A percentile compares a stretch with the other conserved stretches of the same genome.
phyloP scores from a whole-genome alignment of 495 filamentous ascomycete genomes.

The Trichocladium antarcticum region DNA sequence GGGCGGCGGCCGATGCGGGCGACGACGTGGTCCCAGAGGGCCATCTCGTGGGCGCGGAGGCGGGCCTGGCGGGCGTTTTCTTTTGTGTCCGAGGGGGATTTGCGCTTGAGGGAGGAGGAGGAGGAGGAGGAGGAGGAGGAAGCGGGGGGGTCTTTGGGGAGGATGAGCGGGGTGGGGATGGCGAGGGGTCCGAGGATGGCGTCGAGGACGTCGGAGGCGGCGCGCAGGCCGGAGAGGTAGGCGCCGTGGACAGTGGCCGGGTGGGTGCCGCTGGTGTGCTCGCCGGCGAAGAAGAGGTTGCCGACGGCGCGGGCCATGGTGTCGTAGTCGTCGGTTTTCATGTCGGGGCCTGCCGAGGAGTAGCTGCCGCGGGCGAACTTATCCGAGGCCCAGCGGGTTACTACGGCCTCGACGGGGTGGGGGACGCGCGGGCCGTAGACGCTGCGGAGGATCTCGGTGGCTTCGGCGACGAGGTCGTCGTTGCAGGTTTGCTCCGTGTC shows the following conservation, averaged over 20 bases:
- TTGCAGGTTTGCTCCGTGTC: slow-evolving; percentile 69
- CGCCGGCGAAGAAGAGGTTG: slow-evolving; percentile 91
- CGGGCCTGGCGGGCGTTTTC: slow-evolving; percentile 43
- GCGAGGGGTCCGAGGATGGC: slow-evolving; percentile 69
- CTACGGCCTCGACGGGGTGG: slow-evolving; percentile 70
- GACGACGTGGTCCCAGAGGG: slow-evolving; percentile 58
- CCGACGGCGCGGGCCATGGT: slow-evolving; percentile 75
- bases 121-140: too few relatives aligned
- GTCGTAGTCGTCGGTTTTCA: slow-evolving; percentile 83
- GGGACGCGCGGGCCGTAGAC: slow-evolving; percentile 51
- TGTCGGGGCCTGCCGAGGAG: slow-evolving; percentile 75
- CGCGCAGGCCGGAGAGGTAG: slow-evolving; percentile 84
- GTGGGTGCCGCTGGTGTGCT: slow-evolving; percentile 90
- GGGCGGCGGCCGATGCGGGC: slow-evolving; percentile 62
- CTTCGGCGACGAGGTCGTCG: slow-evolving; percentile 63
- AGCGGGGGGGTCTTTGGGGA: slow-evolving; percentile 44
- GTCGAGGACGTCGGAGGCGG: slow-evolving; percentile 73
- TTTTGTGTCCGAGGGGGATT: slow-evolving; percentile 23
- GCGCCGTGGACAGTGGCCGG: slow-evolving; percentile 95
- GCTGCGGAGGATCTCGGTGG: slow-evolving; percentile 56
- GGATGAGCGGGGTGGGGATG: slow-evolving; percentile 61
- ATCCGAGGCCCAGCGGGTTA: slow-evolving; percentile 90
- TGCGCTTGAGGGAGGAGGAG: slow-evolving; percentile 39
- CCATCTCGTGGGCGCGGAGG: slow-evolving; percentile 58
- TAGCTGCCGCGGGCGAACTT: slow-evolving; percentile 84